phyloP scores from a whole-genome alignment of 2,329 filamentous ascomycete species.

The Fusarium sp. region DNA sequence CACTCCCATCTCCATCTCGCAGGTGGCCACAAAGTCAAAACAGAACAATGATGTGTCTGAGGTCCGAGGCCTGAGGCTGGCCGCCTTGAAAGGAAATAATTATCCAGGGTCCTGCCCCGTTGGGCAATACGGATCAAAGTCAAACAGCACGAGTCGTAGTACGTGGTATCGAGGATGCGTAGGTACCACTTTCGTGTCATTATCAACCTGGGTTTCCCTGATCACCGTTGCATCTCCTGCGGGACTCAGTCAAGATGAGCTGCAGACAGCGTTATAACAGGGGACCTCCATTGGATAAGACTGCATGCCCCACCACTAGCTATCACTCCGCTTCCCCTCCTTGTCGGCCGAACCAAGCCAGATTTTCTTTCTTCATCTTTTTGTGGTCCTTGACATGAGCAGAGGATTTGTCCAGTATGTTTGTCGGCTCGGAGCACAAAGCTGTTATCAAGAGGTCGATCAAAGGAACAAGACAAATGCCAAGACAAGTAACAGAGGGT shows the following conservation, averaged over 20 bases:
- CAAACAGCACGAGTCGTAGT: constrained; percentile 36
- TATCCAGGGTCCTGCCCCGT: constrained; percentile 44
- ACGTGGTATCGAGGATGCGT: constrained; percentile 24
- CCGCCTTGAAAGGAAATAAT: constrained; percentile 1
- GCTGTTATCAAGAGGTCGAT: constrained; percentile 14
- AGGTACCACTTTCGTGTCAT: constrained; percentile 38
- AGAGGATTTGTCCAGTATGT: background rate
- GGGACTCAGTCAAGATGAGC: constrained; percentile 39
- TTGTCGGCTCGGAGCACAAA: constrained; percentile 4
- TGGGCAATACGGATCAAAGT: constrained; percentile 28
- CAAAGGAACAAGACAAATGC: constrained; percentile 36
- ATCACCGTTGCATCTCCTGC: constrained; percentile 44
- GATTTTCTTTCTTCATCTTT: background rate
- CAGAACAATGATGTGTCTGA: constrained; percentile 15
- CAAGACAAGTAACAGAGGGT: constrained; percentile 17
- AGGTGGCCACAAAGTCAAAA: constrained; percentile 42
- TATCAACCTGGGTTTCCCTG: constrained; percentile 36
- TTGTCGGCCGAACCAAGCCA: constrained; percentile 42
- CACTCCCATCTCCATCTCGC: constrained; percentile 16
- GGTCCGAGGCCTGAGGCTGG: constrained; percentile 5
- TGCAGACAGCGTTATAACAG: constrained; percentile 29
- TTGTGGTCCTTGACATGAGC: background rate
- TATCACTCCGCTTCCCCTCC: constrained; percentile 38
- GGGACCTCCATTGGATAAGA: constrained; percentile 34
- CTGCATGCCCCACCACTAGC: constrained; percentile 36